phyloP scores from a whole-genome alignment of 1,139 yeast species.

The Geotrichum candidum region DNA sequence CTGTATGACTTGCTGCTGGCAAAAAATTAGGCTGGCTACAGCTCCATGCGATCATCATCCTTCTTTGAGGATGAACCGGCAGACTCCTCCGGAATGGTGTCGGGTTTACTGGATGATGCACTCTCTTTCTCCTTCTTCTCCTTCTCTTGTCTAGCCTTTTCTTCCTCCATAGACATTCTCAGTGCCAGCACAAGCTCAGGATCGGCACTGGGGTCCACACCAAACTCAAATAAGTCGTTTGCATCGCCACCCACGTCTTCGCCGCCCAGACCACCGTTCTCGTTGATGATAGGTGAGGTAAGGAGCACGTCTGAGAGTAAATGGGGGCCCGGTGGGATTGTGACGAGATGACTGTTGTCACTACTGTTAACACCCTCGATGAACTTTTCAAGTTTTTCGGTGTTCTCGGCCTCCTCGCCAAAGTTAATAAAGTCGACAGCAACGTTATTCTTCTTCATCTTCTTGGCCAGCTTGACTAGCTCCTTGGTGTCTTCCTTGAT shows the following conservation, averaged over 20 bases:
- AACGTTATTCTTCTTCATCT: constrained; percentile 87
- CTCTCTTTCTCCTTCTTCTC: constrained; percentile 32
- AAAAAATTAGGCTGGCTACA: background rate
- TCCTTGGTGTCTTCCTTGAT: constrained; percentile 64
- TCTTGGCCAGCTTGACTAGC: constrained; percentile 79
- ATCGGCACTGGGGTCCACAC: constrained; percentile 86
- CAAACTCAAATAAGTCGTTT: constrained; percentile 50
- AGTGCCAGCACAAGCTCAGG: constrained; percentile 96
- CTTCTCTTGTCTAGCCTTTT: constrained; percentile 66
- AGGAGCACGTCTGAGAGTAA: constrained; percentile 69
- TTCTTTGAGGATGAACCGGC: constrained; percentile 8
- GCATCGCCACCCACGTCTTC: constrained; percentile 42
- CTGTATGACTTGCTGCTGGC: background rate
- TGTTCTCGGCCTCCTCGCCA: constrained; percentile 80
- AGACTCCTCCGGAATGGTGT: constrained; percentile 5
- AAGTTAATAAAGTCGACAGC: constrained; percentile 87
- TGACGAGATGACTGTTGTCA: constrained; percentile 76
- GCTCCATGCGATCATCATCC: constrained; percentile 17
- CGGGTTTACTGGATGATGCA: constrained; percentile 13
- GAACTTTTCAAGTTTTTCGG: constrained; percentile 75
- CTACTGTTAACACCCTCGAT: constrained; percentile 67
- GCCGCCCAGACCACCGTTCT: constrained; percentile 43
- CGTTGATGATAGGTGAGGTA: constrained; percentile 61
- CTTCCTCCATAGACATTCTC: constrained; percentile 78
- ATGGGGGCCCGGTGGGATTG: constrained; percentile 84